Conservation (phyloP, 495 filamentous ascomycete genomes). For the Terfezia claveryi region DNA sequence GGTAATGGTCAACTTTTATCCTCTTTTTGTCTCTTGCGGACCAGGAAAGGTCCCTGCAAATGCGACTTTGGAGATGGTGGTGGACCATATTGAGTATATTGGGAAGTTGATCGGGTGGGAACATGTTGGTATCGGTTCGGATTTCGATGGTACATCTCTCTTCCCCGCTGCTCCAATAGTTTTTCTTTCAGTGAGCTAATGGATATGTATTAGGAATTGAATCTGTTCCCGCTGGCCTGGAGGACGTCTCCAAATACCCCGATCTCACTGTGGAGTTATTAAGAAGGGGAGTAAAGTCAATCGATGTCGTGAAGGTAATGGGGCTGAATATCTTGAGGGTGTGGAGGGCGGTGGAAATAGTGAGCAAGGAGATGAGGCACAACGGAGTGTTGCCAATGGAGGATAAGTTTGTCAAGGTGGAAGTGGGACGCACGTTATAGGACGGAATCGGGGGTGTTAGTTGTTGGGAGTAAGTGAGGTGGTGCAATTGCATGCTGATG, state of each 20-base stretch:
- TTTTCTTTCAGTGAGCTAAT: too few species aligned
- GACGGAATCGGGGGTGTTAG: too few species aligned
- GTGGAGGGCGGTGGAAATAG: not conserved
- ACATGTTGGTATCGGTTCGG: slow-evolving; percentile 51
- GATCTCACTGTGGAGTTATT: slow-evolving; percentile 55
- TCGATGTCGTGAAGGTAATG: not conserved
- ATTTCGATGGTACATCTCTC: slow-evolving; percentile 40
- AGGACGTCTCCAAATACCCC: slow-evolving; percentile 70
- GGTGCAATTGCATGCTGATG: too few species aligned
- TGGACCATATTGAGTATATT: slow-evolving; percentile 48
- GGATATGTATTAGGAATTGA: slow-evolving; percentile 19
- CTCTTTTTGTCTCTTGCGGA: slow-evolving; percentile 55
- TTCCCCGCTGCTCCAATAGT: not conserved
- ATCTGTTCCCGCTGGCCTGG: slow-evolving; percentile 35
- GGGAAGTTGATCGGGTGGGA: slow-evolving; percentile 47
- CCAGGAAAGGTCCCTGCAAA: slow-evolving; percentile 35
- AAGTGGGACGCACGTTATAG: too few species aligned
- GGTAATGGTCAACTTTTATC: slow-evolving; percentile 61
- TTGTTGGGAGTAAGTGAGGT: too few species aligned
- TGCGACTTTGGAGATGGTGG: slow-evolving; percentile 59
- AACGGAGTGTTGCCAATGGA: not conserved
- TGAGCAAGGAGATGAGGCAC: not conserved
- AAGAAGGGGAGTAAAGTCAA: slow-evolving; percentile 35
- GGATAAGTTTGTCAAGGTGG: not conserved
- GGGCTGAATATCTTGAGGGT: not conserved